Evolutionary conservation across 768 basidiomycete species (phyloP), one percentile per base, ranked within the genome.

Genomic region (Psilocybe azurescens): DNA sequence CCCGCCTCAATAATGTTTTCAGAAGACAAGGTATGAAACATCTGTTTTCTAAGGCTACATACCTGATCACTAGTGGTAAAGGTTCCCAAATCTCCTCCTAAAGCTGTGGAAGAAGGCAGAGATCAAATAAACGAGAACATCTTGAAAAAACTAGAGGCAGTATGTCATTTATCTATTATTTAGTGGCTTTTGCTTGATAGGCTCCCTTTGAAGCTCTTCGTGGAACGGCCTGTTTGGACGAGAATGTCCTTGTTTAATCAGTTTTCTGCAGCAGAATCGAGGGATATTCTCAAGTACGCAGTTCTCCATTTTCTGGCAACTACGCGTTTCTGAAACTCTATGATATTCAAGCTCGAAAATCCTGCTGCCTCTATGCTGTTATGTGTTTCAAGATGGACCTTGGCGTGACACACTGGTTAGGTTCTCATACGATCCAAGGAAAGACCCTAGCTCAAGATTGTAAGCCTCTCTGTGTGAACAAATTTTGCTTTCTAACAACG

Each of bases 321-420:
- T 10, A 11, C 18, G 18, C 30, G 24, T 32, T 36, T n/a, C 41
- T 46, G 11, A 41, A 44, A 13, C 16, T 30, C 16, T 39, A 28
- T 14, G 24, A 32, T 18, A 14, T 54, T 20, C 13, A 28, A 97
- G 95, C 62, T 91, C 92, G 11, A 97, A 96, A 71, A 75, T 87
- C 5, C 80, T 95, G 14, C 83, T 97, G 16, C 90, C 95, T 3
- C 75, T 92, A 5, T 86, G 91, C 3, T 90, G 89, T 58, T 99
- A 96, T 70, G 90, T 92, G 8, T 96, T 98, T 70, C 86, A 89
- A 66, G 96, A 97, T 66, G 97, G 97, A 0, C 95, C 96, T 2
- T 99, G 92, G 89, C 83, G 94, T 44, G 96, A 98, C 67, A 91
- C 92, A 13, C 82, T 95, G 53, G 83, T 98, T 38, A 86, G 87